Conservation (phyloP, 495 filamentous ascomycete species). For the Penicillium cinerascens region DNA sequence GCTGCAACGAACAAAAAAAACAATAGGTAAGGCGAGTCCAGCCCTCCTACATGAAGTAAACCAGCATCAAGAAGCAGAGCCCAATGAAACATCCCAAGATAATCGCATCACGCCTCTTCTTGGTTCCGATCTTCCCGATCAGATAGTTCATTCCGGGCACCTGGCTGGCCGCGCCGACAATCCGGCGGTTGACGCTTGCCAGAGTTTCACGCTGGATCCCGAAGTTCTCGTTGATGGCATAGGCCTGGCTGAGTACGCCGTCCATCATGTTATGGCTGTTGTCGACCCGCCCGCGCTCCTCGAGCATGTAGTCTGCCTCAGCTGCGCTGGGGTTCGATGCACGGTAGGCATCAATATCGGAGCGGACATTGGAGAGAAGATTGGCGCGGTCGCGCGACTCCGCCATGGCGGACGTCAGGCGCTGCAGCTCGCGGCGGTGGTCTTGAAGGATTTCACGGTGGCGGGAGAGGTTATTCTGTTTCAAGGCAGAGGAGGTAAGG, state of each 20-base stretch:
- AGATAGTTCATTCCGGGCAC: constrained; percentile 91
- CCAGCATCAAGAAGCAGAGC: constrained; percentile 81
- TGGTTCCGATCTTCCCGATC: constrained; percentile 89
- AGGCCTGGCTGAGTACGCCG: constrained; percentile 90
- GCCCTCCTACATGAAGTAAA: constrained; percentile 65
- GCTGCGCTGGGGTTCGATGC: constrained; percentile 72
- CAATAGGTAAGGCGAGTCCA: constrained; percentile 2
- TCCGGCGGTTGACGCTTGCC: constrained; percentile 79
- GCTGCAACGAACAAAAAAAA: constrained; percentile 11
- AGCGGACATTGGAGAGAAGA: constrained; percentile 84
- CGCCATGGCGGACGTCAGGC: constrained; percentile 63
- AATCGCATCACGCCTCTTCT: constrained; percentile 92
- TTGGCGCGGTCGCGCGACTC: constrained; percentile 82
- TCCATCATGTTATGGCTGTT: constrained; percentile 84
- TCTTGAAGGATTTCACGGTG: constrained; percentile 86
- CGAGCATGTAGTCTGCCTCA: constrained; percentile 96
- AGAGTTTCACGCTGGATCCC: constrained; percentile 81
- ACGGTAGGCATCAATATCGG: constrained; percentile 87
- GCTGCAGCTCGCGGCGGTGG: constrained; percentile 77
- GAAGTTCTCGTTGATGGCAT: constrained; percentile 94
- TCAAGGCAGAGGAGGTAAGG: constrained; percentile 82
- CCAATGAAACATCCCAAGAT: constrained; percentile 90
- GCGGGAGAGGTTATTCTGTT: constrained; percentile 89
- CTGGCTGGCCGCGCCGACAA: constrained; percentile 81
- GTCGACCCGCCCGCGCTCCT: constrained; percentile 81